Percentiles rank a stretch among this genome's conserved stretches.
Evolutionary conservation across 768 basidiomycete species (phyloP).

Genomic region (Boletus rubescentipes): DNA sequence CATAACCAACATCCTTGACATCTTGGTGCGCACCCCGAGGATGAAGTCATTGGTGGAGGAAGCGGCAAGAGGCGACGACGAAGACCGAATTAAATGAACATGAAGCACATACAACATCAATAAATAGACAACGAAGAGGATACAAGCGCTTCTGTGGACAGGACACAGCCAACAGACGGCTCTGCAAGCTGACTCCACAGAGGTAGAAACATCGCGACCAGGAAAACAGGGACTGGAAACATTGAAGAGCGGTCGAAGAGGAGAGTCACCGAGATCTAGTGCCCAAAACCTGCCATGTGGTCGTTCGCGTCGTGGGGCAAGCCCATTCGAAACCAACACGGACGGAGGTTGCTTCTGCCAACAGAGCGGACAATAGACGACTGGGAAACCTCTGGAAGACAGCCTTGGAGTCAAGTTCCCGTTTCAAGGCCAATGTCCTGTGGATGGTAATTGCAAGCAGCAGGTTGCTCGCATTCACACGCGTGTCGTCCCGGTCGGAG

Average conservation of each 20-base stretch:
- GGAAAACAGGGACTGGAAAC: slow-evolving; percentile 24
- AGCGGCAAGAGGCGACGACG: slow-evolving; percentile 13
- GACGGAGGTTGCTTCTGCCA: slow-evolving; percentile 20
- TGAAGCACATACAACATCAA: slow-evolving; percentile 36
- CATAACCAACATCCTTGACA: slow-evolving; percentile 99
- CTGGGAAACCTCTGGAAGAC: slow-evolving; percentile 20
- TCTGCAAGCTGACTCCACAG: slow-evolving; percentile 18
- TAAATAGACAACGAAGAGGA: slow-evolving; percentile 27
- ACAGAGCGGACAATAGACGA: slow-evolving; percentile 22
- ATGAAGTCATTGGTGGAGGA: slow-evolving; percentile 33
- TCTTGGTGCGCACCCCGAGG: slow-evolving; percentile 52
- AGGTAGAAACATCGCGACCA: slow-evolving; percentile 24
- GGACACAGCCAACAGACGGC: slow-evolving; percentile 24
- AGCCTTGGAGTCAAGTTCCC: slow-evolving; percentile 17
- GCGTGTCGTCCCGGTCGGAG: slow-evolving; percentile 32
- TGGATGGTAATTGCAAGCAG: slow-evolving; percentile 26
- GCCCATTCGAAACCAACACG: slow-evolving; percentile 24
- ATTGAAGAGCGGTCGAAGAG: slow-evolving; percentile 24
- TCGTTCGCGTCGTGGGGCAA: slow-evolving; percentile 18
- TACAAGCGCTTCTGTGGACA: slow-evolving; percentile 33
- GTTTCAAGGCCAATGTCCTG: slow-evolving; percentile 25
- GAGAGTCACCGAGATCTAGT: slow-evolving; percentile 24
- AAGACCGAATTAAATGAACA: slow-evolving; percentile 20
- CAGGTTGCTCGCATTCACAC: slow-evolving; percentile 32
- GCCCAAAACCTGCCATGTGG: slow-evolving; percentile 23